Conservation (phyloP, 2,329 filamentous ascomycete species). For the Alternaria sp. region DNA sequence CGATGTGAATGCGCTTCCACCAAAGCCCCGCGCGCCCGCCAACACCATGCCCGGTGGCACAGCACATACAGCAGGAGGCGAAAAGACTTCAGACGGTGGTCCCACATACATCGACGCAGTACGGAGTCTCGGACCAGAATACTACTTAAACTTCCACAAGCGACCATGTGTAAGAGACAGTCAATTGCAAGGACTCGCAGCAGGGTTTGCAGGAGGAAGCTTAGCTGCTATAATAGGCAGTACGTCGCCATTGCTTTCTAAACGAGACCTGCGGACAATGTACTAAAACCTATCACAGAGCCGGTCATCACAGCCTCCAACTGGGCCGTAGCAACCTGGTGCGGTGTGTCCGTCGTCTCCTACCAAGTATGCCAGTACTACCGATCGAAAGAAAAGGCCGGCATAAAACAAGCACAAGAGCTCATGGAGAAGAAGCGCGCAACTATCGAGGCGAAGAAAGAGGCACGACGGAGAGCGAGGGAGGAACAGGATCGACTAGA, state of each 20-base stretch:
- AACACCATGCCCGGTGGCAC: constrained; percentile 62
- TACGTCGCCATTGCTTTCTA: constrained; percentile 52
- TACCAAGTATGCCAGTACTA: constrained; percentile 87
- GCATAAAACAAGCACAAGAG: constrained; percentile 86
- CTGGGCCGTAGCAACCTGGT: constrained; percentile 84
- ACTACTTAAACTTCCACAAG: constrained; percentile 77
- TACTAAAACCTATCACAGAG: constrained; percentile 52
- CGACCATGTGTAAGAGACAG: constrained; percentile 85
- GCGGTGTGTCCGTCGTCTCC: constrained; percentile 71
- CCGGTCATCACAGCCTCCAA: constrained; percentile 75
- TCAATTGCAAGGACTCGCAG: constrained; percentile 81
- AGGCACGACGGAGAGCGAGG: constrained; percentile 54
- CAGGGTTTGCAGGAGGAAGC: constrained; percentile 78
- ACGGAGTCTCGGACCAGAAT: constrained; percentile 70
- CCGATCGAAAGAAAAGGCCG: constrained; percentile 76
- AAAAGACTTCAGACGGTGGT: constrained; percentile 32
- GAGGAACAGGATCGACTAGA: constrained; percentile 52
- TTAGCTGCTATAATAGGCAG: constrained; percentile 78
- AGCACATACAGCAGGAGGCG: constrained; percentile 68
- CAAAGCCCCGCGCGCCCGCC: constrained; percentile 38
- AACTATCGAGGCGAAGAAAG: constrained; percentile 55
- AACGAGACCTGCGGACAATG: not conserved
- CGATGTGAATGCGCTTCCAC: constrained; percentile 26
- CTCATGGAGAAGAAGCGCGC: constrained; percentile 76
- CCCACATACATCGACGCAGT: constrained; percentile 67